Evolutionary conservation across 176 grass and related monocot species (phyloP).

Genomic region (Luzula sylvatica): DNA sequence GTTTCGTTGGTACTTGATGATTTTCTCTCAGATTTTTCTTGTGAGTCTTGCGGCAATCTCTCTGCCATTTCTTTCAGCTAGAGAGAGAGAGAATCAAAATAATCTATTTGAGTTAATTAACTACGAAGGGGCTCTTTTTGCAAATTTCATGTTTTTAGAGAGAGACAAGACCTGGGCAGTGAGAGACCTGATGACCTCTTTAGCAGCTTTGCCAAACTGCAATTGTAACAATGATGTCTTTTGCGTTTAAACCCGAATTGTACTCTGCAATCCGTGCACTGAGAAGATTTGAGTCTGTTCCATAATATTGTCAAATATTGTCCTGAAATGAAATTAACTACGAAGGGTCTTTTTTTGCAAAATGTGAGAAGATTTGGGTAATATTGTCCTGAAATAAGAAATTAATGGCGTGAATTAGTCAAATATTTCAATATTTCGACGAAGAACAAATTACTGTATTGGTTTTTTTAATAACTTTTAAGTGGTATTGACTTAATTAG

Average conservation of each 20-base stretch:
- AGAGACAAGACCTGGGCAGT: conserved; percentile 44
- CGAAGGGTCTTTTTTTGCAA: too few species aligned
- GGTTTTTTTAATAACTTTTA: conserved; percentile 12
- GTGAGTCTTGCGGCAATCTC: conserved; percentile 39
- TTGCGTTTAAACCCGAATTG: too few species aligned
- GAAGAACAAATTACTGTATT: conserved; percentile 98
- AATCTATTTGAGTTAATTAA: too few species aligned
- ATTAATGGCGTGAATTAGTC: too few species aligned
- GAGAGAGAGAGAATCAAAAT: not conserved
- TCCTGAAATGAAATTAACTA: conserved; percentile 37
- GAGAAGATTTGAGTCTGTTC: conserved; percentile 63
- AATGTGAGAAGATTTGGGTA: too few species aligned
- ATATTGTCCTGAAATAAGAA: too few species aligned
- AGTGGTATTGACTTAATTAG: conserved; percentile 1
- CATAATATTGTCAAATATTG: conserved; percentile 48
- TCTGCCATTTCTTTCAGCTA: conserved; percentile 63
- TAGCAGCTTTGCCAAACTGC: conserved; percentile 57
- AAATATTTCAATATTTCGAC: conserved; percentile 92
- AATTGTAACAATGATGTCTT: too few species aligned
- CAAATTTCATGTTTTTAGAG: conserved; percentile 3
- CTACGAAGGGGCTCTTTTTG: not conserved
- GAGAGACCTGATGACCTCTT: conserved; percentile 63
- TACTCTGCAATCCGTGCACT: conserved; percentile 61
- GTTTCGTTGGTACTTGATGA: not conserved
- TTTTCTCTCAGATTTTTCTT: conserved; percentile 19